These are phyloP conservation scores for Blastobotrys elegans DNA, from an alignment of 1,139 yeast genomes.

Conservation along the genomic window DNA sequence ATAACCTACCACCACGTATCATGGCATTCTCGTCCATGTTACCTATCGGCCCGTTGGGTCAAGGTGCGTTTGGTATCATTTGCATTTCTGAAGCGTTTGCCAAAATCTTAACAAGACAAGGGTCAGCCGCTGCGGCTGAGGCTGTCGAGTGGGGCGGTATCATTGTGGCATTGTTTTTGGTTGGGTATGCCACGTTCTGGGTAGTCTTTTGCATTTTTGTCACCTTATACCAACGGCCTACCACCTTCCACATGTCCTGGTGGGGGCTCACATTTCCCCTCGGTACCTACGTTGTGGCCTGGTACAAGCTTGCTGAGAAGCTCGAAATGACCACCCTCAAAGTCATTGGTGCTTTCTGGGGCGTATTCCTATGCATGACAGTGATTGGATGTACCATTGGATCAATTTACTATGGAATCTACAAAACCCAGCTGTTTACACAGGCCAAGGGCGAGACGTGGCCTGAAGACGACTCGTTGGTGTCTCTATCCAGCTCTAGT, in stretches of 20 bases:
- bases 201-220: conserved; percentile 45
- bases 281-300: conserved; percentile 73
- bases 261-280: conserved; percentile 91
- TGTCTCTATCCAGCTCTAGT: neutral
- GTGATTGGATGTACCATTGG: conserved; percentile 39
- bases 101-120: conserved; percentile 16
- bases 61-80: conserved; percentile 67
- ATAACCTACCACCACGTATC: conserved; percentile 52
- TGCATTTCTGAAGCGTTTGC: conserved; percentile 44
- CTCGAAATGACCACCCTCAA: conserved; percentile 50
- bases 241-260: conserved; percentile 55
- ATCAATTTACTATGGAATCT: conserved; percentile 28
- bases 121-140: conserved; percentile 7
- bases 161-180: conserved; percentile 44
- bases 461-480: conserved; percentile 6
- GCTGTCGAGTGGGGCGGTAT: conserved; percentile 19
- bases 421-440: conserved; percentile 9
- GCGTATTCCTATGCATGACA: conserved; percentile 40
- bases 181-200: conserved; percentile 60
- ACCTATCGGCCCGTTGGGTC: conserved; percentile 72
- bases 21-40: conserved; percentile 52
- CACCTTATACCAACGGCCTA: conserved; percentile 35
- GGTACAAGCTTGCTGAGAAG: conserved; percentile 45
- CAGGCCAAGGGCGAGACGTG: conserved; percentile 12
- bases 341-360: conserved; percentile 59